These are phyloP conservation scores for Grammothele lineata DNA, from an alignment of 768 basidiomycete species.

Conservation along the genomic window DNA sequence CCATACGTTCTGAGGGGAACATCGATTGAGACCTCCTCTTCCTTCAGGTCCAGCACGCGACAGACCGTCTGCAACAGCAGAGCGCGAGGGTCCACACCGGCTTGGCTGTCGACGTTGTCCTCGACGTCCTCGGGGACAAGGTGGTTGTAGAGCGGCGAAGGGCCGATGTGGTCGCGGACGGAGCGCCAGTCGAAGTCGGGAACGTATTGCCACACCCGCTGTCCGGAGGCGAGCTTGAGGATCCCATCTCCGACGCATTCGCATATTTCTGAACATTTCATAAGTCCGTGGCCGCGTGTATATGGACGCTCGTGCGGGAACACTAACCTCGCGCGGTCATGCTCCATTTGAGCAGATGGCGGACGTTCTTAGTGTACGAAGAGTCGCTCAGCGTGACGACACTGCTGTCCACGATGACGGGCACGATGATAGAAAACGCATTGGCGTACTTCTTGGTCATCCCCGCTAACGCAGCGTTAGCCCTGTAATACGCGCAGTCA, in stretches of 20 bases:
- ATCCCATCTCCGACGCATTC: constrained; percentile 31
- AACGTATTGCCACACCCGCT: constrained; percentile 23
- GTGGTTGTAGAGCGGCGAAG: constrained; percentile 16
- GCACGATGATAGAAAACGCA: neutral
- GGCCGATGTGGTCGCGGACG: neutral
- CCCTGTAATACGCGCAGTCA: neutral
- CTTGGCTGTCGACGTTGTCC: neutral
- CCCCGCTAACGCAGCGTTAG: constrained; percentile 6
- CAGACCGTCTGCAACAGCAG: constrained; percentile 8
- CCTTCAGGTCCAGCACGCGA: constrained; percentile 28
- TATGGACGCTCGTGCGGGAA: too few relatives aligned
- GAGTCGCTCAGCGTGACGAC: neutral
- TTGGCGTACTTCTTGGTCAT: constrained; percentile 3
- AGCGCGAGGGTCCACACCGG: too few relatives aligned
- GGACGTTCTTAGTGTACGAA: neutral
- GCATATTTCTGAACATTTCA: constrained; percentile 21
- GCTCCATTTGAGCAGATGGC: neutral
- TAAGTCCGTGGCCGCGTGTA: too few relatives aligned
- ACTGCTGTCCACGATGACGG: constrained; percentile 1
- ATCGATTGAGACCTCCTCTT: constrained; percentile 31
- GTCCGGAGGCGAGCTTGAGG: constrained; percentile 17
- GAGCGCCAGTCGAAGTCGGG: constrained; percentile 30
- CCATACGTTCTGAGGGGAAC: constrained; percentile 40
- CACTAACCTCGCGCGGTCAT: neutral
- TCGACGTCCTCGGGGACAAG: constrained; percentile 14